Evolutionary conservation across 164 flowering plant genomes (phyloP), one percentile per base, ranked within the genome.

Genomic region (Vitis rotundifolia): DNA sequence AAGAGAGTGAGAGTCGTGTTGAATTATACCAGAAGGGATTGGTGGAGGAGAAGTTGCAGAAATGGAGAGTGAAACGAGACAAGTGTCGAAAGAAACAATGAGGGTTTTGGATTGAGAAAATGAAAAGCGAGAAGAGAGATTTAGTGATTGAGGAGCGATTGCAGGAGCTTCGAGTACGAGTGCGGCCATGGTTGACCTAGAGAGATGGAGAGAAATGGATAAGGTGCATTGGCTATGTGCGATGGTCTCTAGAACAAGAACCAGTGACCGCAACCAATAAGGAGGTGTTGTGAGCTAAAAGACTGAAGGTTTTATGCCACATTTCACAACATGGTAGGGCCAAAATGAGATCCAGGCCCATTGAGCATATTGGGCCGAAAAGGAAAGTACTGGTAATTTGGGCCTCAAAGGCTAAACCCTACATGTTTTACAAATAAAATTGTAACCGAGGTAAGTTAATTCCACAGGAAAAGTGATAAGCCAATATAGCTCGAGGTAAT

Each of bases 131-230:
- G 77, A 65, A 62, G 60, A 53, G 60, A 49, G 50, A 19, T 12
- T 16, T 66, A 64, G 76, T 13, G 76, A 19, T 4, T 63, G 79
- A 57, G 79, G 48, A 1, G 76, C 66, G 66, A 81, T 67, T 1
- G 89, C 82, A 66, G 74, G 79, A 64, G 85, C 81, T 72, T 86
- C 84, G 52, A 83, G 76, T 13, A 82, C 10, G 52, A 86, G 78
- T 12, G 88, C 84, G 56, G 88, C 89, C 85, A 84, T 81, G 54
- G 68, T 48, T 49, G 71, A 57, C 37, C 12, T 9, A 28, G 8
- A 50, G 49, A 63, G 57, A 54, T 5, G 49, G 31, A 14, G 49
- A 55, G 62, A 8, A 29, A 58, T 1, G 50, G 73, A 69, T 64
- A 72, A 68, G 75, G 76, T 29, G 4, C 37, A 4, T 29, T 4